A percentile compares a stretch with the other conserved stretches of the same genome.
These are phyloP conservation scores for Hypoxylon sp. DNA, from an alignment of 2,329 filamentous ascomycete species.

Conservation along the genomic window DNA sequence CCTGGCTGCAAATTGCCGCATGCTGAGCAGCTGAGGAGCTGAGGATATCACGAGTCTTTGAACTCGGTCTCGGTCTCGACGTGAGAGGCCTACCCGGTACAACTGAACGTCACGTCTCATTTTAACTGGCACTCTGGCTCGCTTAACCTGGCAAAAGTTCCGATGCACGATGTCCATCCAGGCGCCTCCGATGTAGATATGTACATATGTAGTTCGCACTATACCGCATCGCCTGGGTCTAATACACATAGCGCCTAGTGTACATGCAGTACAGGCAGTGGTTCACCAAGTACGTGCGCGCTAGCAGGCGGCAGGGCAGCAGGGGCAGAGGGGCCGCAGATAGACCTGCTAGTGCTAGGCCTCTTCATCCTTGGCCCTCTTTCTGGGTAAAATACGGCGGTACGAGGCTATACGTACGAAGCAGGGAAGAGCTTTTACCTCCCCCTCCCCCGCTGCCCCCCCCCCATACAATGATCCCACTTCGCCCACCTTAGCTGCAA, in stretches of 20 bases:
- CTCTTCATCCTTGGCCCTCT: no score
- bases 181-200: neutral
- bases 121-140: constrained; percentile 4
- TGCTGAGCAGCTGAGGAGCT: constrained; percentile 9
- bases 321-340: no score
- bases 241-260: no score
- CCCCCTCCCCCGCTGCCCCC: no score
- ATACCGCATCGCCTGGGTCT: neutral
- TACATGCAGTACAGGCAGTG: constrained; percentile 5
- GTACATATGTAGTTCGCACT: neutral
- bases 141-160: constrained; percentile 30
- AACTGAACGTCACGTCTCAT: constrained; percentile 2
- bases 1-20: constrained; percentile 11
- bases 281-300: no score
- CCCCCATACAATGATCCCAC: no score
- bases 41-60: constrained; percentile 13
- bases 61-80: constrained; percentile 8
- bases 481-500: no score
- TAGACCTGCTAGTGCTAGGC: no score
- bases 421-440: no score
- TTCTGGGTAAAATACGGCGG: no score
- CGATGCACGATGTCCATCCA: constrained; percentile 24
- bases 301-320: no score
- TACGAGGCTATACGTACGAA: no score
- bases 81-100: constrained; percentile 12